Evolutionary conservation across 2,329 filamentous ascomycete genomes (phyloP), one percentile per base, ranked within the genome.

Genomic region (Fonsecaea erecta): DNA sequence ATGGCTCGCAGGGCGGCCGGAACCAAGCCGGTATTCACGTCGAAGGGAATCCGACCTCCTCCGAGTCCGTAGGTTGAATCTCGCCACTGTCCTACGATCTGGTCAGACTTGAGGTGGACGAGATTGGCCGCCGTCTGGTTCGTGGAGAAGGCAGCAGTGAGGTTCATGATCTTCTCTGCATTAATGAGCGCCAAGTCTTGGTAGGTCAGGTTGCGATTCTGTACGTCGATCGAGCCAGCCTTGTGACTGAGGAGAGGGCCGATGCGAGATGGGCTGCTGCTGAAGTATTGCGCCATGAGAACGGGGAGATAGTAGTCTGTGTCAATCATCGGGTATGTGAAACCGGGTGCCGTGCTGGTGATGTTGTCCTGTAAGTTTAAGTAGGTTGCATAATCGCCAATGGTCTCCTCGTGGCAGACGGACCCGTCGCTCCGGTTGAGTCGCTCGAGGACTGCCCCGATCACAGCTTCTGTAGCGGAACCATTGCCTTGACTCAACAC

Each of bases 301-400:
- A 88, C 76, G 0, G 85, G 84, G 0, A 89, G 79, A 64, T 81
- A 86, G 69, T 84, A 89, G 68, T 89, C 86, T 0, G 86, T 85
- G 67, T 89, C 87, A 32, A 90, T 77, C 82, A 88, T 88, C 21
- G 83, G 83, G 70, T 88, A 88, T 52, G 83, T 82, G 68, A 85
- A 89, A 0, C 77, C 75, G 0, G 85, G 82, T 1, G 81, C 82
- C 0, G 81, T 84, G 9, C 83, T 85, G 0, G 76, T 75, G 4
- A 86, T 77, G 40, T 84, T 84, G 1, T 84, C 77, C 62, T 86
- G 80, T 9, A 80, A 61, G 65, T 89, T 87, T 1, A 86, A 74
- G 70, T 80, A 88, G 0, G 86, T 88, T 0, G 86, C 85, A 71
- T 89, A 89, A 71, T 89, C 88, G 3, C 83, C 86, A 68, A 89